Base-by-base conservation (phyloP, 768 basidiomycete species). In the Kwoniella newhampshirensis region DNA sequence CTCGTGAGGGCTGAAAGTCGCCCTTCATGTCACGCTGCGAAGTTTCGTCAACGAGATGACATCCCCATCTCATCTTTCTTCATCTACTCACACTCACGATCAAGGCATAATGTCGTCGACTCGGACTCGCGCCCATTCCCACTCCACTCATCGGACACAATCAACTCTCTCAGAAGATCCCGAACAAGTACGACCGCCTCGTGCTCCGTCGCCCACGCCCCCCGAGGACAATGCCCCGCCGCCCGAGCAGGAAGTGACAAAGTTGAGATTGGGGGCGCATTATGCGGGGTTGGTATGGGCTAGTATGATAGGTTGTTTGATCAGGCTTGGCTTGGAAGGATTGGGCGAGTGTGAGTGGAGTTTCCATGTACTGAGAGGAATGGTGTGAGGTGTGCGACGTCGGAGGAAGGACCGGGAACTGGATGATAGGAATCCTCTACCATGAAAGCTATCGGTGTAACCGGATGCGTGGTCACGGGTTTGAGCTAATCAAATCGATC, bases 251-350 rank as follows among this genome's bases (percentile, higher is more conserved):
- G 57, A 64, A 25, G 56, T 60, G 2, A 64, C 68, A 5, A 20
- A 13, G 17, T 45, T 45, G n/a, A 36, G 70, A 28, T 25, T 60
- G n/a, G 27, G 26, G 11, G 71, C 75, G 4, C 68, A 73, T 44
- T 73, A 75, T 63, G 59, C 71, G 1, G 60, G 59, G 1, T 51
- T 76, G 21, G 65, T 87, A 70, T 87, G 91, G 9, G 83, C 85
- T 2, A 85, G 89, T n/a, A 83, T 93, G 46, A 81, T 94, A 43
- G 93, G 93, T n/a, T 80, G 84, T 4, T 84, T 98, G 35, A 85
- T 87, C 11, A 81, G 93, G 32, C 78, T 97, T 4, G 93, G 93
- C 0, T 74, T 96, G 7, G 72, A 82, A 26, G 87, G 89, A 6
- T 78, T 98, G 42, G 82, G 81, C 18, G 83, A 81, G 0, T 97